phyloP scores from a whole-genome alignment of 345 rosid species.

The Carallia pectinifolia region DNA sequence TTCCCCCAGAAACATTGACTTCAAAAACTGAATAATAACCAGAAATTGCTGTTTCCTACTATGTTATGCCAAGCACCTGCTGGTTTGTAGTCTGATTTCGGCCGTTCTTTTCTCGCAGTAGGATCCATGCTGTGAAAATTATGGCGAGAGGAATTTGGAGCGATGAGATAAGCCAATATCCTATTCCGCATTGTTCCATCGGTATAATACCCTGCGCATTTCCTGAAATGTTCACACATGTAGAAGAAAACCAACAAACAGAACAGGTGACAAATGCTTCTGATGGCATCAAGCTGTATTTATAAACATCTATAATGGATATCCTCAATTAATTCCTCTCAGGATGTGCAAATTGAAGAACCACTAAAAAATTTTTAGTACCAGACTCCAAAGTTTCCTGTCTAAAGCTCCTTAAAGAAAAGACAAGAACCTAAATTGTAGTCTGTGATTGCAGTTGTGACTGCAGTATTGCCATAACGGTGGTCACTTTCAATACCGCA shows the following conservation, averaged over 20 bases:
- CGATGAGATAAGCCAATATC: slow-evolving; percentile 66
- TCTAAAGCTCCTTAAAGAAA: too few species aligned
- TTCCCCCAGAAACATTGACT: background rate
- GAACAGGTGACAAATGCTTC: too few species aligned
- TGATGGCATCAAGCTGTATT: too few species aligned
- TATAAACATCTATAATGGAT: too few species aligned
- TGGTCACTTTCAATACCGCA: too few species aligned
- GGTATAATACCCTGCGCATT: slow-evolving; percentile 56
- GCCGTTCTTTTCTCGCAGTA: slow-evolving; percentile 36
- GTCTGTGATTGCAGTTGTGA: too few species aligned
- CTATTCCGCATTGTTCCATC: slow-evolving; percentile 60
- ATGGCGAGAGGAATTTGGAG: slow-evolving; percentile 78
- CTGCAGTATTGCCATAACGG: too few species aligned
- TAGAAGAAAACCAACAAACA: background rate
- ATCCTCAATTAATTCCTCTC: too few species aligned
- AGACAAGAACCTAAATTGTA: too few species aligned
- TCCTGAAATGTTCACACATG: slow-evolving; percentile 2
- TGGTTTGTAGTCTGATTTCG: slow-evolving; percentile 28
- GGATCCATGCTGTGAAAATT: slow-evolving; percentile 63
- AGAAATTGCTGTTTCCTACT: background rate
- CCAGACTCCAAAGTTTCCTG: too few species aligned
- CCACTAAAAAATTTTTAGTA: too few species aligned
- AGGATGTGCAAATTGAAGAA: too few species aligned
- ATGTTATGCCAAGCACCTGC: slow-evolving; percentile 22
- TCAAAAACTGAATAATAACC: background rate